phyloP scores from a whole-genome alignment of 1,284 basidiomycete genomes.

The Ganoderma multipileum region DNA sequence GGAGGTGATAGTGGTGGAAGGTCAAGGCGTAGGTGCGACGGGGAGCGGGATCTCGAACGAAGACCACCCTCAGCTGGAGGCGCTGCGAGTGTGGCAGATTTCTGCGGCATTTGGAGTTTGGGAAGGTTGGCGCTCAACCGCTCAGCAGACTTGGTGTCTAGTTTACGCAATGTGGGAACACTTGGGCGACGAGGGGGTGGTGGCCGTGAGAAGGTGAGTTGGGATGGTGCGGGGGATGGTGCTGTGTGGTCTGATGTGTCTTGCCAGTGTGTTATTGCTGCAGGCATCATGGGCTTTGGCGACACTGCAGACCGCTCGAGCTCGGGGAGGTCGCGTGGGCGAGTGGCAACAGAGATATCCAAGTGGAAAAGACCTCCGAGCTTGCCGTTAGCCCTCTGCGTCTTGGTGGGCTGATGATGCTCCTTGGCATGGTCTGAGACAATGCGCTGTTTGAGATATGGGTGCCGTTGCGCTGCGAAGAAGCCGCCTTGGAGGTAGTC shows the following conservation, averaged over 20 bases:
- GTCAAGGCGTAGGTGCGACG: conserved; percentile 65
- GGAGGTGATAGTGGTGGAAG: conserved; percentile 65
- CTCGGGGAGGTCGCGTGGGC: conserved; percentile 59
- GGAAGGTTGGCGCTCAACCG: conserved; percentile 53
- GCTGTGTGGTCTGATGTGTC: conserved; percentile 50
- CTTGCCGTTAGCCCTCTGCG: conserved; percentile 32
- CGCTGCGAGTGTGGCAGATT: conserved; percentile 63
- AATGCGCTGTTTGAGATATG: conserved; percentile 58
- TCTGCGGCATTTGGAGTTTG: conserved; percentile 63
- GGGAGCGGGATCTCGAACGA: conserved; percentile 55
- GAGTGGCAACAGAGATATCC: conserved; percentile 61
- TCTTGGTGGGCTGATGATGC: conserved; percentile 35
- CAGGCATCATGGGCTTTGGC: conserved; percentile 48
- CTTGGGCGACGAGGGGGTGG: conserved; percentile 64
- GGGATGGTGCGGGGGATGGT: conserved; percentile 72
- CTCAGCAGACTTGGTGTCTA: conserved; percentile 66
- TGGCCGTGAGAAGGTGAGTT: conserved; percentile 61
- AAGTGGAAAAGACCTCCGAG: conserved; percentile 63
- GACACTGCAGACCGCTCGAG: conserved; percentile 57
- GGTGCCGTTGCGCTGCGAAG: conserved; percentile 60
- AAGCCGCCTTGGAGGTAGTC: conserved; percentile 78
- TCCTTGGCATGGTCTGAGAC: conserved; percentile 40
- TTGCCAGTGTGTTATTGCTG: conserved; percentile 43
- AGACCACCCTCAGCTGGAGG: conserved; percentile 45
- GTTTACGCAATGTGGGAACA: conserved; percentile 61